Evolutionary conservation across 2,329 filamentous ascomycete species (phyloP), one percentile per base, ranked within the genome.

Genomic region (Ophiostoma novo-ulmi): DNA sequence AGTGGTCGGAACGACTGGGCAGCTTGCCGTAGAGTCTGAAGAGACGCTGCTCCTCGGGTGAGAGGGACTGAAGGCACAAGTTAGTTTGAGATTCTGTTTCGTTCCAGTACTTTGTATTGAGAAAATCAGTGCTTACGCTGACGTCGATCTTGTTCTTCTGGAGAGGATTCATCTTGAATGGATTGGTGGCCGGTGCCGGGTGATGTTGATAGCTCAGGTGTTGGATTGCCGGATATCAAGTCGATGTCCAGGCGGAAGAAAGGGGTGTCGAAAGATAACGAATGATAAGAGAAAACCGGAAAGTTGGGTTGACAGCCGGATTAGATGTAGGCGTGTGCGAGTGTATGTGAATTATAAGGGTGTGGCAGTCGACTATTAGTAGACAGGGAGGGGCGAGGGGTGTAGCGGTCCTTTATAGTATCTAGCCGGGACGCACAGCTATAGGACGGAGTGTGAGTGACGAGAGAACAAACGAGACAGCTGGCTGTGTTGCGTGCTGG

Each of bases 61-160:
- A 91, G 81, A 99, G 87, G 75, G 92, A 91, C 95, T 98, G 80
- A 3, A 41, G n/a, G 20, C 14, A 48, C 13, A 10, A 3, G 41
- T 55, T 63, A 52, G 36, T 36, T 44, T 39, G 17, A 1, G 22
- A 10, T 7, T 44, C 22, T 17, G 22, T 48, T 5, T 17, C 7
- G 39, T 5, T 48, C 44, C 5, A 7, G 44, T 22, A 3, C 8
- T 14, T 26, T 38, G 13, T 3, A 8, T 3, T 20, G 10, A 11
- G 14, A 1, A 38, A 39, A 38, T 5, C 31, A 31, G 67, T 4
- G 39, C 92, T 84, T 84, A 97, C 95, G 85, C 87, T 94, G 82
- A 97, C 87, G 82, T 99, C 95, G 78, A 98, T 87, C 86, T 99
- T 98, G 87, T 97, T 97, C 87, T 97, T 94, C 86, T 97, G 92